Base-by-base conservation (phyloP, 495 filamentous ascomycete genomes). In the Thozetella sp. region DNA sequence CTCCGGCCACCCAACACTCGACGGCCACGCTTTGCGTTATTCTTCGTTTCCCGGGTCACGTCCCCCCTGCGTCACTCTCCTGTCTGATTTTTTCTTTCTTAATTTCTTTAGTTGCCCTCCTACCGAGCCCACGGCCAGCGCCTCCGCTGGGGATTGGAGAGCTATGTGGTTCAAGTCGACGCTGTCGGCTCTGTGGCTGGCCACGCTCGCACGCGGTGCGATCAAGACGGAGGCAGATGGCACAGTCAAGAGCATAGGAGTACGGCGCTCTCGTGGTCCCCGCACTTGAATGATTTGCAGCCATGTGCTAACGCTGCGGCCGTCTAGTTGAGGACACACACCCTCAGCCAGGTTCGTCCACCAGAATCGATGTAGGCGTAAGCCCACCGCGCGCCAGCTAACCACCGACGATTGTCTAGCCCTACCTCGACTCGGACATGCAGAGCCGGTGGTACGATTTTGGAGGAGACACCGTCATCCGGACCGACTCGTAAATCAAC, bases 381-480 rank as follows among this genome's bases (percentile, higher is more conserved):
- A 19, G 30, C 19, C 51, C 45, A 26, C 63, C 51, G 22, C 54
- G 22, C 52, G 43, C n/a, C 20, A 24, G n/a, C 61, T 56, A 37
- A 56, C 58, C n/a, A 25, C 26, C 46, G 23, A 30, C 25, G 40
- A 26, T 51, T 43, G 23, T 48, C 22, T 46, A 97, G 90, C 96
- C 96, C 52, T 99, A 97, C 75, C 84, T 99, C 52, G 95, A 98
- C 76, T 93, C 92, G 58, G 96, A 99, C 74, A 93, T 98, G 88
- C 92, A 97, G 83, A 97, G 91, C 80, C 90, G 96, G 76, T 99
- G 95, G 93, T 99, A 91, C 74, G 96, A 99, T 79, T 99, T 96
- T 85, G 96, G 96, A 69, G 95, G 93, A 67, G 92, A 97, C 72
- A 96, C 95, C 3, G 86, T 99, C 63, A 82, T 98, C 69, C 89